Conservation (phyloP, 2,329 filamentous ascomycete genomes). For the Blastomyces parvus region DNA sequence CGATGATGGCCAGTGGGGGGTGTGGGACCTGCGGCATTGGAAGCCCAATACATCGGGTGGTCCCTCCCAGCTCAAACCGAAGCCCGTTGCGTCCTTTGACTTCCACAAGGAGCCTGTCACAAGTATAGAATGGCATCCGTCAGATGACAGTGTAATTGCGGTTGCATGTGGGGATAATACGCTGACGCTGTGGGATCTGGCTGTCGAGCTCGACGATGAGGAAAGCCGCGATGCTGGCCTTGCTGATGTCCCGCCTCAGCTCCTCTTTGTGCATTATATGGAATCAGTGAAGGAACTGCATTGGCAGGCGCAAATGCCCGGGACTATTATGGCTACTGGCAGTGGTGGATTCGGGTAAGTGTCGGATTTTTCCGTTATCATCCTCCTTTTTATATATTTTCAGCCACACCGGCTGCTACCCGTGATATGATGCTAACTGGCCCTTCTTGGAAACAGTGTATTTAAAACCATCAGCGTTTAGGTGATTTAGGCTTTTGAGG, state of each 20-base stretch:
- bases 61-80: slow-evolving; percentile 47
- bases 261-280: slow-evolving; percentile 95
- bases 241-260: slow-evolving; percentile 82
- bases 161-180: slow-evolving; percentile 91
- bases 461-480: slow-evolving; percentile 78
- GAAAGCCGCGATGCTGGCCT: slow-evolving; percentile 84
- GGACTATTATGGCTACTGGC: slow-evolving; percentile 79
- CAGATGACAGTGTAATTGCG: slow-evolving; percentile 88
- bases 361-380: neutral
- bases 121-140: slow-evolving; percentile 92
- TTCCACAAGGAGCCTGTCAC: slow-evolving; percentile 98
- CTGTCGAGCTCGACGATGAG: slow-evolving; percentile 93
- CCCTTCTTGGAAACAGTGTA: slow-evolving; percentile 43
- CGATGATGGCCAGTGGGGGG: slow-evolving; percentile 87
- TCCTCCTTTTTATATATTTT: neutral
- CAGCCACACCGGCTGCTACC: slow-evolving; percentile 10
- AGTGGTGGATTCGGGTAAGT: slow-evolving; percentile 65
- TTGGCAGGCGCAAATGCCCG: slow-evolving; percentile 95
- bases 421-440: slow-evolving; percentile 4
- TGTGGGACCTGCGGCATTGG: slow-evolving; percentile 96
- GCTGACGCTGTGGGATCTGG: slow-evolving; percentile 90
- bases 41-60: slow-evolving; percentile 54
- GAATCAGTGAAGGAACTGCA: slow-evolving; percentile 91
- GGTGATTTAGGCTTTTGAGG: neutral
- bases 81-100: slow-evolving; percentile 81